A percentile compares a stretch with the other conserved stretches of the same genome.
Conservation (phyloP, 768 basidiomycete species). For the Suillus subluteus region DNA sequence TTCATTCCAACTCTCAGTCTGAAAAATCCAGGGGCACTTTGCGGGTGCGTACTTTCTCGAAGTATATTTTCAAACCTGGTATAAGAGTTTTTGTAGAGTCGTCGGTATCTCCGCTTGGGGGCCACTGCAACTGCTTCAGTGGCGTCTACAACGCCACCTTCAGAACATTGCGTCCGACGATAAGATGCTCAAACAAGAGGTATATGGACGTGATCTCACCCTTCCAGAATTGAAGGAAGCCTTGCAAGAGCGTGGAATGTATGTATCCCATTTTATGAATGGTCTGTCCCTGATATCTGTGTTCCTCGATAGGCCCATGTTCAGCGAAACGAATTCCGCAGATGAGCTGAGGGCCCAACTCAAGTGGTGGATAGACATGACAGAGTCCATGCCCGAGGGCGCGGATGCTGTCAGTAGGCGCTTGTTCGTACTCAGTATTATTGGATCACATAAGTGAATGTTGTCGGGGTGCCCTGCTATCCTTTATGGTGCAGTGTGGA, state of each 20-base stretch:
- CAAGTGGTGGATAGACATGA: constrained; percentile 65
- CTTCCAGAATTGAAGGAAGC: constrained; percentile 63
- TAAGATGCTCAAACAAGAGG: constrained; percentile 56
- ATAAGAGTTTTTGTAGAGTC: constrained; percentile 25
- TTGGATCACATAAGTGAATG: constrained; percentile 34
- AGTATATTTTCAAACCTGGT: no score
- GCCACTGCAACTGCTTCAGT: constrained; percentile 33
- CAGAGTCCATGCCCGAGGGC: constrained; percentile 37
- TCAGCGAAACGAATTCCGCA: constrained; percentile 42
- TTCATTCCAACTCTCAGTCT: constrained; percentile 20
- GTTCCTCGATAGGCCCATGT: constrained; percentile 24
- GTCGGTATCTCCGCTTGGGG: constrained; percentile 45
- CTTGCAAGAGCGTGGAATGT: constrained; percentile 81
- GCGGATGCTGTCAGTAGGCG: constrained; percentile 51
- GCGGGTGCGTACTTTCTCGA: constrained; percentile 50
- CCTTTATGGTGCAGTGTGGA: not conserved
- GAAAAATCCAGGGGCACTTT: constrained; percentile 45
- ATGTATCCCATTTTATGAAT: constrained; percentile 31
- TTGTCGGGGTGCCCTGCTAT: not conserved
- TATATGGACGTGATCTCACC: constrained; percentile 47
- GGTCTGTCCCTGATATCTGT: constrained; percentile 3
- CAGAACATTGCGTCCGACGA: constrained; percentile 61
- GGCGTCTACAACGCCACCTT: constrained; percentile 43
- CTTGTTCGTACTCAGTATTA: constrained; percentile 49
- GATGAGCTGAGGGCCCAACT: constrained; percentile 54